Evolutionary conservation across 2,329 filamentous ascomycete genomes (phyloP).

Genomic region (Apiospora sp.): DNA sequence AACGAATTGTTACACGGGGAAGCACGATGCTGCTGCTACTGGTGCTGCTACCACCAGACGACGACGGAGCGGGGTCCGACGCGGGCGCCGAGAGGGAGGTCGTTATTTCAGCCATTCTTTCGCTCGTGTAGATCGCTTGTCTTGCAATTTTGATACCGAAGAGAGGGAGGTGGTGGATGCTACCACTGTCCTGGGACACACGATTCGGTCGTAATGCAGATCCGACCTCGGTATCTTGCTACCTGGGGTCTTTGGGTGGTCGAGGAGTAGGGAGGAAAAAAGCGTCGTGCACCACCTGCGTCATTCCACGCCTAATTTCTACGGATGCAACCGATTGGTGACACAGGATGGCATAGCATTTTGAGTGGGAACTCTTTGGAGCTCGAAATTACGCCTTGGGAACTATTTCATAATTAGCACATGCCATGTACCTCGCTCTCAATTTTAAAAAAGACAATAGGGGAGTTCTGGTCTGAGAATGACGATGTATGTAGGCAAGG

Average conservation of each 20-base stretch:
- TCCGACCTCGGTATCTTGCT: no score
- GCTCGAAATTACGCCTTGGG: neutral
- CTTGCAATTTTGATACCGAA: neutral
- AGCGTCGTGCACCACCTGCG: neutral
- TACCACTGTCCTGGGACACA: neutral
- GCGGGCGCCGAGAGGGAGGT: neutral
- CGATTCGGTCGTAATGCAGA: neutral
- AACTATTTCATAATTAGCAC: neutral
- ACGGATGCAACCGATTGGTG: constrained; percentile 12
- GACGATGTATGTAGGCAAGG: no score
- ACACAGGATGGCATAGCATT: neutral
- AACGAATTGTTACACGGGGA: constrained; percentile 85
- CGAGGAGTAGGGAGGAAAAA: neutral
- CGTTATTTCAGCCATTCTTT: constrained; percentile 2
- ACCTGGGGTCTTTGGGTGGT: neutral
- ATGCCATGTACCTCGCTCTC: neutral
- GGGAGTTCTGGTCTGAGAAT: no score
- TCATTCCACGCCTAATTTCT: constrained; percentile 11
- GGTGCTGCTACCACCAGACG: neutral
- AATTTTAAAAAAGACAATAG: neutral
- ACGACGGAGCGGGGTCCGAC: constrained; percentile 8
- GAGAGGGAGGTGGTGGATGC: neutral
- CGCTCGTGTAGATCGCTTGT: neutral
- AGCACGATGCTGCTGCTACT: constrained; percentile 40
- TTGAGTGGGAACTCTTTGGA: neutral